phyloP scores from a whole-genome alignment of 2,329 filamentous ascomycete genomes.

The Pseudogymnoascus sp. region DNA sequence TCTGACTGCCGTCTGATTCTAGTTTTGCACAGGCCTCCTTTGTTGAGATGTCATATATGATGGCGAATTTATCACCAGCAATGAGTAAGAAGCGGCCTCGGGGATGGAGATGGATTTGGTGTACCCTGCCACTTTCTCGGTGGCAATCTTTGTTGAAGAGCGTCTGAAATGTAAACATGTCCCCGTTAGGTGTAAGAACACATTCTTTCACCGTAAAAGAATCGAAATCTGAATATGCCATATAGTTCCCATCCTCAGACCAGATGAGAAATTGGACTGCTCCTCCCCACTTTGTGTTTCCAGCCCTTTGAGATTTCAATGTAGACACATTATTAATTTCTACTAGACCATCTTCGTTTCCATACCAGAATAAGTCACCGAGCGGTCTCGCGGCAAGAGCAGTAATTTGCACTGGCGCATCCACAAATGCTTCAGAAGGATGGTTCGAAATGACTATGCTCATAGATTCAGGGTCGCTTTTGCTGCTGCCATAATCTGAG shows the following conservation, averaged over 20 bases:
- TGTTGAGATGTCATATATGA: neutral
- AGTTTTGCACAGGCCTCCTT: neutral
- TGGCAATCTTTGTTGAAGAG: neutral
- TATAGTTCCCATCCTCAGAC: neutral
- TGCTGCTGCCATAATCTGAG: neutral
- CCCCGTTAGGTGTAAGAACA: neutral
- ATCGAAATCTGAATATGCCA: neutral
- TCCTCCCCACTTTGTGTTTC: neutral
- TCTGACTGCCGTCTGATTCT: neutral
- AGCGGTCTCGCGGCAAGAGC: slow-evolving; percentile 9
- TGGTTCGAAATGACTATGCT: neutral
- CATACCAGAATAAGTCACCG: slow-evolving; percentile 1
- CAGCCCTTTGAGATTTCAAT: neutral
- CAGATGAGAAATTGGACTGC: neutral
- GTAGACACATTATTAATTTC: neutral
- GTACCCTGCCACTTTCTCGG: neutral
- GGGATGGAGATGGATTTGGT: neutral
- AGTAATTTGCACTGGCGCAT: slow-evolving; percentile 5
- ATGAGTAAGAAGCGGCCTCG: neutral
- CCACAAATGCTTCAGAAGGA: slow-evolving; percentile 3
- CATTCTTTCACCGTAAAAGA: neutral
- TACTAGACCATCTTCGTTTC: slow-evolving; percentile 12
- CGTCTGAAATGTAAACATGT: neutral
- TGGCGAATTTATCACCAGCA: neutral
- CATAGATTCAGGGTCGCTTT: neutral